phyloP scores from a whole-genome alignment of 768 basidiomycete species.

The Lactarius psammicola region DNA sequence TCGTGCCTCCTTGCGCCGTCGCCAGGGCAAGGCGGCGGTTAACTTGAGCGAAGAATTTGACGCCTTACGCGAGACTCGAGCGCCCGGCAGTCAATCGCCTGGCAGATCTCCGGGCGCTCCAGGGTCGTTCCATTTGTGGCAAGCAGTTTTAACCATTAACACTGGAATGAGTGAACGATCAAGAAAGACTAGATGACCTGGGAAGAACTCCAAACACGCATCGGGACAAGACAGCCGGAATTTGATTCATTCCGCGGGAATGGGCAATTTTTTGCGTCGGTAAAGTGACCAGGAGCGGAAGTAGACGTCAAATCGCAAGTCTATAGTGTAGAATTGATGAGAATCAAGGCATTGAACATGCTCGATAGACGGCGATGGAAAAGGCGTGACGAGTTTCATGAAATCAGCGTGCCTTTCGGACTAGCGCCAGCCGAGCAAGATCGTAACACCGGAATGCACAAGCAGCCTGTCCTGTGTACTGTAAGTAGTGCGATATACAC shows the following conservation, averaged over 20 bases:
- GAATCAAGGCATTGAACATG: conserved; percentile 18
- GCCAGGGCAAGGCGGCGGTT: conserved; percentile 28
- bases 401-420: conserved; percentile 30
- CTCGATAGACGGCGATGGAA: conserved; percentile 23
- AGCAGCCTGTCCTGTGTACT: conserved; percentile 10
- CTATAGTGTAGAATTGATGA: conserved; percentile 20
- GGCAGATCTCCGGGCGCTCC: conserved; percentile 27
- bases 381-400: conserved; percentile 23
- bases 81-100: conserved; percentile 25
- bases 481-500: conserved; percentile 19
- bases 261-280: conserved; percentile 24
- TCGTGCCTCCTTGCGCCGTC: conserved; percentile 26
- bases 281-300: conserved; percentile 25
- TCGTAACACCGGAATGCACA: conserved; percentile 24
- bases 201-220: conserved; percentile 21
- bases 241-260: conserved; percentile 28
- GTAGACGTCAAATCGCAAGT: conserved; percentile 19
- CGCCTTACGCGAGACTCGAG: conserved; percentile 20
- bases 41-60: conserved; percentile 20
- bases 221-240: conserved; percentile 19
- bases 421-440: conserved; percentile 21
- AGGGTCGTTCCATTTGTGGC: conserved; percentile 25
- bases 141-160: conserved; percentile 20
- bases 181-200: conserved; percentile 23
- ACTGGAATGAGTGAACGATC: conserved; percentile 24